These are phyloP conservation scores for Secale cereale DNA, from an alignment of 176 grass and related monocot genomes.

Conservation along the genomic window DNA sequence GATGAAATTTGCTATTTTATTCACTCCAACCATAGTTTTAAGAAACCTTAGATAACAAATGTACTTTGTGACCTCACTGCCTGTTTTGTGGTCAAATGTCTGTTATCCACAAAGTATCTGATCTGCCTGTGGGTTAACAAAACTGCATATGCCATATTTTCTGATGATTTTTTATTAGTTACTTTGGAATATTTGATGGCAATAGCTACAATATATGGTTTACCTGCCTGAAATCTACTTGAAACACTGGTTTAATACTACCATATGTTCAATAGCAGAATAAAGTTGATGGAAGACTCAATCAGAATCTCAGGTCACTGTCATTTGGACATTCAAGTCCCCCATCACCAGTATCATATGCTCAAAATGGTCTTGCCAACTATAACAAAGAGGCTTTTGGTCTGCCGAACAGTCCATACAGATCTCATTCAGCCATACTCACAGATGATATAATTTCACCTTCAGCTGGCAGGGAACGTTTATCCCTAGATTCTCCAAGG, in stretches of 20 bases:
- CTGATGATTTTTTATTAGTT: not conserved
- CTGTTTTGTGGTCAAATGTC: not conserved
- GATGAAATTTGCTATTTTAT: not conserved
- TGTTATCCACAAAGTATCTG: not conserved
- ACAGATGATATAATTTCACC: slow-evolving; percentile 60
- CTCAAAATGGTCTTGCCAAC: slow-evolving; percentile 54
- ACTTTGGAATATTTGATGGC: not conserved
- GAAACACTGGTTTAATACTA: slow-evolving; percentile 27
- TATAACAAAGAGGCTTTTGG: slow-evolving; percentile 51
- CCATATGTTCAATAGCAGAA: slow-evolving; percentile 44
- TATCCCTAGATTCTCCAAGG: slow-evolving; percentile 46
- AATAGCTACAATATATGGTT: slow-evolving; percentile 12
- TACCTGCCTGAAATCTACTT: slow-evolving; percentile 26
- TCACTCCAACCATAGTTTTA: not conserved
- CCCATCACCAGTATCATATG: slow-evolving; percentile 44
- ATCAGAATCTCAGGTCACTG: slow-evolving; percentile 65
- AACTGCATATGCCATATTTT: not conserved
- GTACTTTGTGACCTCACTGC: not conserved
- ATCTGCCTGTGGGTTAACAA: slow-evolving; percentile 3
- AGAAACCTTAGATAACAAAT: not conserved
- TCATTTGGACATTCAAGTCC: slow-evolving; percentile 71
- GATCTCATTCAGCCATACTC: slow-evolving; percentile 49
- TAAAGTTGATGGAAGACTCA: slow-evolving; percentile 58
- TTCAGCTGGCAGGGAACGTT: slow-evolving; percentile 52
- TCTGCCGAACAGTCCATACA: slow-evolving; percentile 35